phyloP scores from a whole-genome alignment of 148 eudicot genomes.

The Rhododendron williamsianum region DNA sequence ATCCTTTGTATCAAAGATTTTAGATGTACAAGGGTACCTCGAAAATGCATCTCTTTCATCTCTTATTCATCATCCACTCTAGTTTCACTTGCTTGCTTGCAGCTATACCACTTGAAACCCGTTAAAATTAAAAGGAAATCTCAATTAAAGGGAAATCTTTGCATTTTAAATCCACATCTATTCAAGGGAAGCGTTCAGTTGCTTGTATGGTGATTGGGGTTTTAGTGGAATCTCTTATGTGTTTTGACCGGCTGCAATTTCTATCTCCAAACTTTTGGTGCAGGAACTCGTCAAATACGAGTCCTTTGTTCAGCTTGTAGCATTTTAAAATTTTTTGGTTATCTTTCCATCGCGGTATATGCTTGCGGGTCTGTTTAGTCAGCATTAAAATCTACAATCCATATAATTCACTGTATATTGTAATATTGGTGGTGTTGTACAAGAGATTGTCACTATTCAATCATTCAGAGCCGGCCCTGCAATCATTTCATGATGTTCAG shows the following conservation, averaged over 20 bases:
- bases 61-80: neutral
- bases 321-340: neutral
- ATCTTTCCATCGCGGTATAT: neutral
- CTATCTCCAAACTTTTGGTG: neutral
- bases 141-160: neutral
- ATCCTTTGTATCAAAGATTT: neutral
- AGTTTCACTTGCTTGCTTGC: neutral
- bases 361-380: neutral
- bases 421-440: neutral
- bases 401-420: neutral
- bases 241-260: neutral
- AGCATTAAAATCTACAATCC: neutral
- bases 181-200: neutral
- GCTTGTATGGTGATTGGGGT: neutral
- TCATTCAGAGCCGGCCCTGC: neutral
- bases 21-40: neutral
- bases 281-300: neutral
- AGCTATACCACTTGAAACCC: neutral
- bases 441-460: neutral
- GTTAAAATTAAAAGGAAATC: too few species aligned
- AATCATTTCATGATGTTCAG: neutral
- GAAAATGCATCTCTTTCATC: neutral
- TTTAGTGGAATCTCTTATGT: neutral
- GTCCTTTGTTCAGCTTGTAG: neutral
- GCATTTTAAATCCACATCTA: neutral